Conservation (phyloP, 2,329 filamentous ascomycete species). For the Byssothecium circinans region DNA sequence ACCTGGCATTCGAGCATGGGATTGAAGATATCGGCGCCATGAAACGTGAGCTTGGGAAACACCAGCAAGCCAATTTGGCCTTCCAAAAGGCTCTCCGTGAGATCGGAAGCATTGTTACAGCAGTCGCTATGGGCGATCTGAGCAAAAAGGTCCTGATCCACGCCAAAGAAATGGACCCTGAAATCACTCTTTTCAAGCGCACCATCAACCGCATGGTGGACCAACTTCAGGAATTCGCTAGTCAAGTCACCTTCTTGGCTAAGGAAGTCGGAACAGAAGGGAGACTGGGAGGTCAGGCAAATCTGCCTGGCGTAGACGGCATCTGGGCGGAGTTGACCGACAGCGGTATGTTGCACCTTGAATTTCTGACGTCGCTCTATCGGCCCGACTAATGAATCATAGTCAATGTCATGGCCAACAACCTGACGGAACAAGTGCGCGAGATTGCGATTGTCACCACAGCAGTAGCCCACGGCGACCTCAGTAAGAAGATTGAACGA, state of each 20-base stretch:
- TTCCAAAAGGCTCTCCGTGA: slow-evolving; percentile 97
- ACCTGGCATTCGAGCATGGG: slow-evolving; percentile 74
- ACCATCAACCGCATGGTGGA: slow-evolving; percentile 99
- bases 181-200: slow-evolving; percentile 96
- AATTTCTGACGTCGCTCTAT: slow-evolving; percentile 5
- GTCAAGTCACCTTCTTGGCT: slow-evolving; percentile 91
- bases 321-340: slow-evolving; percentile 94
- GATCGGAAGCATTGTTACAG: slow-evolving; percentile 96
- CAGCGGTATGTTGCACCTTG: slow-evolving; percentile 47
- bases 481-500: slow-evolving; percentile 94
- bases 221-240: slow-evolving; percentile 93
- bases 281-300: slow-evolving; percentile 88
- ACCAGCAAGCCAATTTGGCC: slow-evolving; percentile 96
- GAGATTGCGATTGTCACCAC: slow-evolving; percentile 97
- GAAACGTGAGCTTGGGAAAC: slow-evolving; percentile 92
- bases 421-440: slow-evolving; percentile 94
- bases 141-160: slow-evolving; percentile 98
- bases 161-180: slow-evolving; percentile 93
- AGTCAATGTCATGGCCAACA: slow-evolving; percentile 99
- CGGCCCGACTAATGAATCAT: slow-evolving; percentile 28
- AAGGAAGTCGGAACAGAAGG: slow-evolving; percentile 96
- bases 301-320: slow-evolving; percentile 90
- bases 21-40: slow-evolving; percentile 86
- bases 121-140: slow-evolving; percentile 90
- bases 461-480: slow-evolving; percentile 88